A percentile compares a stretch with the other conserved stretches of the same genome.
phyloP scores from a whole-genome alignment of 768 basidiomycete genomes.

The Gyrodon lividus region DNA sequence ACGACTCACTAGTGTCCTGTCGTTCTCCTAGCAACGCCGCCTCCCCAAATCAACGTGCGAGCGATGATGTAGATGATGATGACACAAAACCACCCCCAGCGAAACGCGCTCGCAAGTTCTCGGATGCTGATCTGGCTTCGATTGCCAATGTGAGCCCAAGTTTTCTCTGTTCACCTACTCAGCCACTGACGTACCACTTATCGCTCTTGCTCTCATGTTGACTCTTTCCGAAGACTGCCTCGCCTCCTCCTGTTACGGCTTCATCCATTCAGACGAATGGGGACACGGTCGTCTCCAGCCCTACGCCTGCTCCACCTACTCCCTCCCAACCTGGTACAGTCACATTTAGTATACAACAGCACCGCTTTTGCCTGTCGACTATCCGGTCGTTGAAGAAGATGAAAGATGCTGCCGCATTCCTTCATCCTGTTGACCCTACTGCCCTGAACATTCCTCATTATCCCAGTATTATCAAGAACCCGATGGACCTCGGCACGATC shows the following conservation, averaged over 20 bases:
- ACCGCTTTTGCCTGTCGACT: constrained; percentile 75
- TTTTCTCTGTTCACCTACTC: constrained; percentile 48
- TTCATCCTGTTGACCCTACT: constrained; percentile 85
- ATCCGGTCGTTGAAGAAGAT: constrained; percentile 82
- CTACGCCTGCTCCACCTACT: constrained; percentile 7
- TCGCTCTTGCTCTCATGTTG: constrained; percentile 16
- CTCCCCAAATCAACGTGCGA: constrained; percentile 29
- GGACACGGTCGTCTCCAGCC: constrained; percentile 14
- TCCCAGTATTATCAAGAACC: constrained; percentile 76
- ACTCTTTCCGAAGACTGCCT: constrained; percentile 57
- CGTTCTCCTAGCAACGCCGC: constrained; percentile 33
- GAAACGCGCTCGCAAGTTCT: constrained; percentile 74
- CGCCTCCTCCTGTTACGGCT: constrained; percentile 66
- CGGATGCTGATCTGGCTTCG: constrained; percentile 74
- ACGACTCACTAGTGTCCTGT: constrained; percentile 33
- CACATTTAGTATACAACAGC: constrained; percentile 66
- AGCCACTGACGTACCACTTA: constrained; percentile 47
- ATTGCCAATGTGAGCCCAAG: constrained; percentile 63
- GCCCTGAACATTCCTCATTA: constrained; percentile 88
- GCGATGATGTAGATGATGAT: constrained; percentile 37
- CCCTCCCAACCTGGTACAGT: constrained; percentile 15
- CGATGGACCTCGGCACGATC: constrained; percentile 93
- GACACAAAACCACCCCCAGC: constrained; percentile 74
- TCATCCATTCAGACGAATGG: constrained; percentile 34
- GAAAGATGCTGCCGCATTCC: constrained; percentile 81